Conservation (phyloP, 345 rosid species). For the Bruguiera parviflora region DNA sequence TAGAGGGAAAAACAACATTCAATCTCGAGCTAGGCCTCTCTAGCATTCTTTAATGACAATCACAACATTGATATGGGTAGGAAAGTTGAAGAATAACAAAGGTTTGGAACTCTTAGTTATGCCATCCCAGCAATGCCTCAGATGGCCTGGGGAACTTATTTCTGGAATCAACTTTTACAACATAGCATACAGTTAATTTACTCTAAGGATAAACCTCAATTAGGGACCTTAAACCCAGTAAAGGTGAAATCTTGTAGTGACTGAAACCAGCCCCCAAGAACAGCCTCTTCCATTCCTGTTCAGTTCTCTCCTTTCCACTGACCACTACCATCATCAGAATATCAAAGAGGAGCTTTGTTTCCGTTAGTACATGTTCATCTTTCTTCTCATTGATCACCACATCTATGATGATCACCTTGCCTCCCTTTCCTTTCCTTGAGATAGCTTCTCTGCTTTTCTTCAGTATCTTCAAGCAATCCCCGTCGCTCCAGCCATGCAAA, state of each 20-base stretch:
- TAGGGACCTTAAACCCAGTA: slow-evolving; percentile 43
- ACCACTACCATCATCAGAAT: slow-evolving; percentile 36
- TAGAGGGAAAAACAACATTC: too few relatives aligned
- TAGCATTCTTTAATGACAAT: too few relatives aligned
- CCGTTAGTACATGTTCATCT: slow-evolving; percentile 24
- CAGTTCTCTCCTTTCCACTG: slow-evolving; percentile 35
- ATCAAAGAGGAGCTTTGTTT: slow-evolving; percentile 42
- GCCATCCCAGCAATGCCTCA: not conserved
- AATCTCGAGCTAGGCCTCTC: too few relatives aligned
- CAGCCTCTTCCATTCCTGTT: slow-evolving; percentile 41
- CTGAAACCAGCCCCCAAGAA: slow-evolving; percentile 36
- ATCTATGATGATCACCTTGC: slow-evolving; percentile 37
- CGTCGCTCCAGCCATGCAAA: slow-evolving; percentile 42
- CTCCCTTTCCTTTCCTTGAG: slow-evolving; percentile 18
- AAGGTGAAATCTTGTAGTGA: slow-evolving; percentile 34
- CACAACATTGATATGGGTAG: too few relatives aligned
- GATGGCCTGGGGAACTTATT: not conserved
- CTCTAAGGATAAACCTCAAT: slow-evolving; percentile 48
- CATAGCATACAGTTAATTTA: not conserved
- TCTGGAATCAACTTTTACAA: not conserved
- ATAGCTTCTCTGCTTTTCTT: slow-evolving; percentile 41
- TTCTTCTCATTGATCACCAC: slow-evolving; percentile 33
- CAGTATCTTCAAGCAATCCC: slow-evolving; percentile 41
- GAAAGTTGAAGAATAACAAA: too few relatives aligned
- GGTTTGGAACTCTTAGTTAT: too few relatives aligned